These are phyloP conservation scores for Alternaria rosae DNA, from an alignment of 2,329 filamentous ascomycete genomes.

Conservation along the genomic window DNA sequence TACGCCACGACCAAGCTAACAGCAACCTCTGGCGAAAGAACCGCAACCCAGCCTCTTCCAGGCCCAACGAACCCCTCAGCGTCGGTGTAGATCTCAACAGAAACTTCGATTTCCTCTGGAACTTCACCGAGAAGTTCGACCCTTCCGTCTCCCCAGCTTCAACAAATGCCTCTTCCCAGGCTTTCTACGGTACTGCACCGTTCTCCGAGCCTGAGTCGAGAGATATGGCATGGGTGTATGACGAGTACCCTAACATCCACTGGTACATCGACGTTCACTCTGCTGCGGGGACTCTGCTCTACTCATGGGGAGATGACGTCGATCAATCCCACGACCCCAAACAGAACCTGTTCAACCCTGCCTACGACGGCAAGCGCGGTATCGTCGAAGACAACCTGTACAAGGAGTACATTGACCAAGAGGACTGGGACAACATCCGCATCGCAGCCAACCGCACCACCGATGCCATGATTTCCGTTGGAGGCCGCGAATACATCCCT, in stretches of 20 bases:
- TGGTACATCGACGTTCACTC: constrained; percentile 69
- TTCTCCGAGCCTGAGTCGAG: constrained; percentile 66
- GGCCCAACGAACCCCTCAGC: constrained; percentile 18
- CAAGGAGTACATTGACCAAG: constrained; percentile 48
- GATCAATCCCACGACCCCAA: constrained; percentile 56
- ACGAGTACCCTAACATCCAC: constrained; percentile 58
- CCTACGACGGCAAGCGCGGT: constrained; percentile 62
- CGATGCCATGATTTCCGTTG: constrained; percentile 46
- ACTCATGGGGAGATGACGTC: constrained; percentile 65
- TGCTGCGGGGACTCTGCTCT: constrained; percentile 61
- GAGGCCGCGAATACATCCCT: constrained; percentile 42
- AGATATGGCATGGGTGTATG: constrained; percentile 62
- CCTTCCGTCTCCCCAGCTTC: constrained; percentile 51
- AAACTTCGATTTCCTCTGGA: constrained; percentile 63
- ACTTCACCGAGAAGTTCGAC: constrained; percentile 59
- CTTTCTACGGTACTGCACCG: constrained; percentile 61
- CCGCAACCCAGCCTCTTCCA: constrained; percentile 49
- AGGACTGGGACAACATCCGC: constrained; percentile 45
- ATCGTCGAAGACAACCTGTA: constrained; percentile 61
- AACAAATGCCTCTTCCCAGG: constrained; percentile 53
- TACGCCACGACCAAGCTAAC: constrained; percentile 40
- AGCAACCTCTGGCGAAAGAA: constrained; percentile 47
- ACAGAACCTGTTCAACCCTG: constrained; percentile 62
- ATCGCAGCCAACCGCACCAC: constrained; percentile 43
- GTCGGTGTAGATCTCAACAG: constrained; percentile 45